Percentiles rank a stretch among this genome's conserved stretches.
phyloP scores from a whole-genome alignment of 2,329 filamentous ascomycete genomes.

The Ophiostoma populinum region DNA sequence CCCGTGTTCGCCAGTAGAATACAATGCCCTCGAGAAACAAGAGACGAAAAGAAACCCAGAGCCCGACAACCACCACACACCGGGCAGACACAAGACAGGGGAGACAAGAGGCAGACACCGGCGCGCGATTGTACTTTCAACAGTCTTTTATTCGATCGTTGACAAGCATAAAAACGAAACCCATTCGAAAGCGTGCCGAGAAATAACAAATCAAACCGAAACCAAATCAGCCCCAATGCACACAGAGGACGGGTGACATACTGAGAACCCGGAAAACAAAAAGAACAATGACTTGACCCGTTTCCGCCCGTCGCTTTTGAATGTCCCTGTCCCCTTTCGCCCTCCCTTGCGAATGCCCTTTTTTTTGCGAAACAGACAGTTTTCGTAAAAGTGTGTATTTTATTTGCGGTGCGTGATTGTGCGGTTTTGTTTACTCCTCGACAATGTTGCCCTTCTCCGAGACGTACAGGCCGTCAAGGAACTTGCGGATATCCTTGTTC shows the following conservation, averaged over 20 bases:
- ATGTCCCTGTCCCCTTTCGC: neutral
- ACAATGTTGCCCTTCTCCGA: slow-evolving; percentile 95
- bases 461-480: slow-evolving; percentile 99
- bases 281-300: neutral
- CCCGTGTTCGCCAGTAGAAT: no score
- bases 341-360: neutral
- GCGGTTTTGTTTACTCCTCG: slow-evolving; percentile 34
- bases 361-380: slow-evolving; percentile 1
- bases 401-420: slow-evolving; percentile 1
- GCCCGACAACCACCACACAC: no score
- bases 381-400: slow-evolving; percentile 4
- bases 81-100: no score
- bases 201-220: slow-evolving; percentile 1
- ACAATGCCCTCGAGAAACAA: no score
- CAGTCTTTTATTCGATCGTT: neutral
- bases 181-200: slow-evolving; percentile 3
- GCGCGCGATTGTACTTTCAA: no score
- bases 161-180: neutral
- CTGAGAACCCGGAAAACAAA: no score
- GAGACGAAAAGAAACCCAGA: no score
- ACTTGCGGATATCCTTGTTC: slow-evolving; percentile 99
- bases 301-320: neutral
- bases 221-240: slow-evolving; percentile 1
- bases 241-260: no score
- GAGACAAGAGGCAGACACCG: neutral